These are phyloP conservation scores for Rhodocollybia butyracea DNA, from an alignment of 768 basidiomycete species.

Conservation along the genomic window DNA sequence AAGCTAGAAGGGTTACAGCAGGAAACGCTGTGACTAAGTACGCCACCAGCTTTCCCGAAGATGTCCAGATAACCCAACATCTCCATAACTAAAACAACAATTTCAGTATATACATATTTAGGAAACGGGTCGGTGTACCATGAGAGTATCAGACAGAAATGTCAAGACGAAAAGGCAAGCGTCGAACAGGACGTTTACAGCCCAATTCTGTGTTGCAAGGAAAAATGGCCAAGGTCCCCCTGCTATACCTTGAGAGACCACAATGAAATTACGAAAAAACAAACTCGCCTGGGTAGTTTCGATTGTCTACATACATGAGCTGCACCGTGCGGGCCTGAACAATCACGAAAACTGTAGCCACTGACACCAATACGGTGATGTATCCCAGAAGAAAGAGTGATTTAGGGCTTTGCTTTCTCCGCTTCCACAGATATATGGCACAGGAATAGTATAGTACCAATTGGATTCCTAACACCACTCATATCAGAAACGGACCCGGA, in stretches of 20 bases:
- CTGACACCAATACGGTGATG: constrained; percentile 1
- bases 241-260: neutral
- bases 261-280: neutral
- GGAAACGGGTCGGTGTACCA: constrained; percentile 26
- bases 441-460: neutral
- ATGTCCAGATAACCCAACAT: constrained; percentile 44
- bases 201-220: constrained; percentile 34
- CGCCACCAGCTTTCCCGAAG: constrained; percentile 27
- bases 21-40: constrained; percentile 34
- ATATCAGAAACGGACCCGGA: neutral
- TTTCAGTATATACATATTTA: neutral
- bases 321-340: constrained; percentile 32
- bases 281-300: constrained; percentile 10
- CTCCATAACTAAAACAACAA: constrained; percentile 34
- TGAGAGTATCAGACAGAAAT: constrained; percentile 38
- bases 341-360: neutral
- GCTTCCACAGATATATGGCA: constrained; percentile 1
- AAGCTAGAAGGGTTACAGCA: constrained; percentile 30
- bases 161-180: constrained; percentile 40
- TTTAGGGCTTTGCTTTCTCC: neutral
- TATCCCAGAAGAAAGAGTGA: neutral
- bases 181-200: constrained; percentile 42
- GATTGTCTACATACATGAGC: constrained; percentile 39
- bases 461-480: neutral
- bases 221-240: constrained; percentile 43